Evolutionary conservation across 768 basidiomycete genomes (phyloP).

Genomic region (Mycena indigotica): DNA sequence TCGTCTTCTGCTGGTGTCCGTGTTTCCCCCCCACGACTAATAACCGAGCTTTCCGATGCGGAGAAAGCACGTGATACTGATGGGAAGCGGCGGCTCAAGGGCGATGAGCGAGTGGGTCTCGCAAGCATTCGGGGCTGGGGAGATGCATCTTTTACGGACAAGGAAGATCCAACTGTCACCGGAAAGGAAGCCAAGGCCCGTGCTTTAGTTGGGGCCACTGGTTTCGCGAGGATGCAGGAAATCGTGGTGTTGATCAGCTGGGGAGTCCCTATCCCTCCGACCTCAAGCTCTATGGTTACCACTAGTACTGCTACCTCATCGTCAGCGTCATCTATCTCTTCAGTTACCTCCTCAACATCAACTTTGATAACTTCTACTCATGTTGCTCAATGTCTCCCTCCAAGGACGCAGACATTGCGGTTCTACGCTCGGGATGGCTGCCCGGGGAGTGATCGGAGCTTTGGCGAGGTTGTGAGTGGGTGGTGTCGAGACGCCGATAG

Average conservation of each 20-base stretch:
- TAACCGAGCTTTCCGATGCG: conserved; percentile 52
- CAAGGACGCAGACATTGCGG: conserved; percentile 52
- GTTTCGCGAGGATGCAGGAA: conserved; percentile 62
- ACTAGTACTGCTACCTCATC: conserved; percentile 6
- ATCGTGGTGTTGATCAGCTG: conserved; percentile 53
- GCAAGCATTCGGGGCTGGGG: conserved; percentile 62
- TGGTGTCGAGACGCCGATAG: conserved; percentile 30
- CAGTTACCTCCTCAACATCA: conserved; percentile 12
- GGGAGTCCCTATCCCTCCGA: conserved; percentile 30
- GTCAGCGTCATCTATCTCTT: conserved; percentile 19
- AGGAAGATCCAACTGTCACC: conserved; percentile 11
- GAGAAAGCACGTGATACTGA: conserved; percentile 39
- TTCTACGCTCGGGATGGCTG: conserved; percentile 42
- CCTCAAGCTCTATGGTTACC: conserved; percentile 20
- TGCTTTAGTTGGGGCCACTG: conserved; percentile 51
- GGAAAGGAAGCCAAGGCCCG: conserved; percentile 39
- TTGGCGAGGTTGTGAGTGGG: conserved; percentile 48
- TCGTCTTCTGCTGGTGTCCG: conserved; percentile 57
- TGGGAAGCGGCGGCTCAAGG: conserved; percentile 44
- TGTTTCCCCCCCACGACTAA: conserved; percentile 49
- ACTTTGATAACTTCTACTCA: conserved; percentile 14
- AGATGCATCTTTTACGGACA: neutral
- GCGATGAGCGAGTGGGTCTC: conserved; percentile 59
- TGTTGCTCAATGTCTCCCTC: conserved; percentile 45
- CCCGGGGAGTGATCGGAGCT: conserved; percentile 32